Conservation (phyloP, 2,329 filamentous ascomycete genomes). For the Claviceps quebecensis region DNA sequence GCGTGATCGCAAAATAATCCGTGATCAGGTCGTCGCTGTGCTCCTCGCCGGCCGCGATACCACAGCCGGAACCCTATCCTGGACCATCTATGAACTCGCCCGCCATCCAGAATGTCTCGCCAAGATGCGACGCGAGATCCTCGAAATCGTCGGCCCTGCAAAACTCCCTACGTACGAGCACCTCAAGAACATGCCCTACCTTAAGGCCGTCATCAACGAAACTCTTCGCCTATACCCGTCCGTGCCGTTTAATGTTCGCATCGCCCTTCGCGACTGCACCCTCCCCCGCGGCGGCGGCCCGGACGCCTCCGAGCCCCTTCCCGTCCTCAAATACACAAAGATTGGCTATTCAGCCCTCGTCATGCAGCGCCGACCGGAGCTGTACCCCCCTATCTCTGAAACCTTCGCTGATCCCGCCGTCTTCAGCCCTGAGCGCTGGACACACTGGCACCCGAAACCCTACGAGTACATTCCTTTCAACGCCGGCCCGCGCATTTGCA, state of each 20-base stretch:
- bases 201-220: slow-evolving; percentile 61
- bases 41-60: slow-evolving; percentile 80
- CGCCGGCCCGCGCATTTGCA: slow-evolving; percentile 37
- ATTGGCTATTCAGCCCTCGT: slow-evolving; percentile 35
- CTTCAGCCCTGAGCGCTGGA: slow-evolving; percentile 38
- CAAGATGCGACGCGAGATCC: slow-evolving; percentile 62
- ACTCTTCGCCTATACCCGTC: slow-evolving; percentile 63
- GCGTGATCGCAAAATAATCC: slow-evolving; percentile 53
- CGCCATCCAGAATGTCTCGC: slow-evolving; percentile 51
- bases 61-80: slow-evolving; percentile 68
- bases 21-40: slow-evolving; percentile 72
- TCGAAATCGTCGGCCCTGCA: slow-evolving; percentile 48
- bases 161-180: slow-evolving; percentile 58
- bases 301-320: slow-evolving; percentile 18
- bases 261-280: slow-evolving; percentile 58
- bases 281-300: slow-evolving; percentile 58
- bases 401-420: slow-evolving; percentile 21
- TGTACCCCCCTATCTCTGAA: slow-evolving; percentile 31
- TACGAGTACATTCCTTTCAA: slow-evolving; percentile 43
- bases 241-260: slow-evolving; percentile 67
- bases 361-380: slow-evolving; percentile 34
- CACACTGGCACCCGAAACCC: slow-evolving; percentile 33
- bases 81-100: slow-evolving; percentile 70
- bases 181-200: slow-evolving; percentile 78
- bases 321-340: slow-evolving; percentile 30